These are phyloP conservation scores for Lactarius akahatsu DNA, from an alignment of 768 basidiomycete genomes.

Conservation along the genomic window DNA sequence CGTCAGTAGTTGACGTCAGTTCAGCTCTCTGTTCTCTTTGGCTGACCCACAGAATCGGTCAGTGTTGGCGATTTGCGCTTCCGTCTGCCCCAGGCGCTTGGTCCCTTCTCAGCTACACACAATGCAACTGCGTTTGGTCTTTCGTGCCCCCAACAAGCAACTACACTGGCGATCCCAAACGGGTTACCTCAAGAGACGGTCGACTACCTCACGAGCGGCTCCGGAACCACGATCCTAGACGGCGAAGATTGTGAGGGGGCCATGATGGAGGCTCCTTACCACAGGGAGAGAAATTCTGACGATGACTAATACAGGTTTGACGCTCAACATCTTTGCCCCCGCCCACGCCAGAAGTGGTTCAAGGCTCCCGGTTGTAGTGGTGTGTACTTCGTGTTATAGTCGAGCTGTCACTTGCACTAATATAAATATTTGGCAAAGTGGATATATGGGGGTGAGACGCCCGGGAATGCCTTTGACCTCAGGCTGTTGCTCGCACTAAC, in stretches of 20 bases:
- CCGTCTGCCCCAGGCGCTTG: conserved; percentile 33
- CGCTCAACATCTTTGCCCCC: conserved; percentile 31
- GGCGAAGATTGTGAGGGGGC: conserved; percentile 29
- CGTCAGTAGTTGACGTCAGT: conserved; percentile 33
- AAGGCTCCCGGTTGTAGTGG: conserved; percentile 32
- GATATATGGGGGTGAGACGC: conserved; percentile 30
- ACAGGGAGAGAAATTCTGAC: neutral
- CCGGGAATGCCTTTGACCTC: neutral
- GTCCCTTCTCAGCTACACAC: conserved; percentile 26
- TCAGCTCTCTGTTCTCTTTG: neutral
- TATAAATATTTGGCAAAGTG: conserved; percentile 14
- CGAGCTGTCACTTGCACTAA: neutral
- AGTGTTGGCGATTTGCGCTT: conserved; percentile 41
- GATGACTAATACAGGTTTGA: conserved; percentile 25
- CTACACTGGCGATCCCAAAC: neutral
- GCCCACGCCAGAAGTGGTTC: neutral
- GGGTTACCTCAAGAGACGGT: conserved; percentile 6
- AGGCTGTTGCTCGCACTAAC: neutral
- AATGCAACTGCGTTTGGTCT: conserved; percentile 27
- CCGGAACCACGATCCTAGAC: neutral
- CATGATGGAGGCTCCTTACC: neutral
- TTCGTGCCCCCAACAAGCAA: conserved; percentile 32
- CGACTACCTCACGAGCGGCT: neutral
- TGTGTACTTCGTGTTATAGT: conserved; percentile 11
- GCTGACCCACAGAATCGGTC: neutral